Conservation (phyloP, 306 rosid genomes). For the Hippophae gyantsensis region DNA sequence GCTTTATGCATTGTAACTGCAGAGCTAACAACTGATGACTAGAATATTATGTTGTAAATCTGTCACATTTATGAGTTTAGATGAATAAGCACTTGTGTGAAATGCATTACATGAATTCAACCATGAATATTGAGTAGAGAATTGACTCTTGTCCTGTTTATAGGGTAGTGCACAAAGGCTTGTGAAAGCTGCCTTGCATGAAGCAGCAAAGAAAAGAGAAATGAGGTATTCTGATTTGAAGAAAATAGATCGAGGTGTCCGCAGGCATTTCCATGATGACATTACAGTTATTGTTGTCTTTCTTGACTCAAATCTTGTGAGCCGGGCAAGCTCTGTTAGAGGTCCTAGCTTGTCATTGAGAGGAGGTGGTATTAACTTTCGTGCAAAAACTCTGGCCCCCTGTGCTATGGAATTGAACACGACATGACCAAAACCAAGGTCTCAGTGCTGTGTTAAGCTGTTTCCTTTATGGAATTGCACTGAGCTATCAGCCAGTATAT, state of each 20-base stretch:
- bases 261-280: constrained; percentile 88
- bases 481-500: constrained; percentile 20
- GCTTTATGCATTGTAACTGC: too few species aligned
- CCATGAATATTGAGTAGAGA: too few species aligned
- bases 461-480: constrained; percentile 19
- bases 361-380: constrained; percentile 54
- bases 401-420: constrained; percentile 26
- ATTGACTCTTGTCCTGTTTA: neutral
- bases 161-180: constrained; percentile 89
- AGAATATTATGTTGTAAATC: too few species aligned
- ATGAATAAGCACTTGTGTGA: too few species aligned
- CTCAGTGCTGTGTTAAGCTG: constrained; percentile 19
- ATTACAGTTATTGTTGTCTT: constrained; percentile 68
- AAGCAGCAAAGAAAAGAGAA: constrained; percentile 90
- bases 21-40: too few species aligned
- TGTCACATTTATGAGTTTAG: too few species aligned
- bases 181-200: constrained; percentile 66
- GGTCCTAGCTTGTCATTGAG: constrained; percentile 57
- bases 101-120: too few species aligned
- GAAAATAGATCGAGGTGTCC: constrained; percentile 82
- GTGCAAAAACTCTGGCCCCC: constrained; percentile 33
- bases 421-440: constrained; percentile 15
- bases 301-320: constrained; percentile 71
- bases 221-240: constrained; percentile 87
- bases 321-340: constrained; percentile 49